Evolutionary conservation across 2,329 filamentous ascomycete genomes (phyloP).

Genomic region (Berkeleyomyces rouxiae): DNA sequence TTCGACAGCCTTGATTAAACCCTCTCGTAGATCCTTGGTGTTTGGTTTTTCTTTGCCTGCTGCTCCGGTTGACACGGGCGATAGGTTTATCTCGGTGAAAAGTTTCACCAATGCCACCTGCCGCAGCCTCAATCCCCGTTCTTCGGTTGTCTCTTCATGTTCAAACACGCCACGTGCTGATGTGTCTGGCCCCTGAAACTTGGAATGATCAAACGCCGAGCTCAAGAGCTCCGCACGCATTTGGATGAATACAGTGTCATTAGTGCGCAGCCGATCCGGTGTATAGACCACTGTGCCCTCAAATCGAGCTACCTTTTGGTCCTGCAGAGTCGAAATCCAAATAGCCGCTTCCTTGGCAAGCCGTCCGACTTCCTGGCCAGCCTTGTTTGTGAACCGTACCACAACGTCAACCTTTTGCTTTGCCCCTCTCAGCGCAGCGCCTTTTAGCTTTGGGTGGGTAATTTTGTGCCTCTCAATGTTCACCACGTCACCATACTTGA

Average conservation of each 20-base stretch:
- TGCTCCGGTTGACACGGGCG: slow-evolving; percentile 58
- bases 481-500: slow-evolving; percentile 70
- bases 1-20: slow-evolving; percentile 73
- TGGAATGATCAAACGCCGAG: slow-evolving; percentile 36
- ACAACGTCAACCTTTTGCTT: slow-evolving; percentile 66
- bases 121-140: slow-evolving; percentile 64
- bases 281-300: slow-evolving; percentile 80
- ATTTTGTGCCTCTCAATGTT: slow-evolving; percentile 70
- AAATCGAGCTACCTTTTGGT: slow-evolving; percentile 77
- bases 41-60: slow-evolving; percentile 25
- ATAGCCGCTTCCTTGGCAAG: slow-evolving; percentile 72
- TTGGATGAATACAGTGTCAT: slow-evolving; percentile 89
- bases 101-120: slow-evolving; percentile 80
- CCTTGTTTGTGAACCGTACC: slow-evolving; percentile 72
- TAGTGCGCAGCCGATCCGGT: slow-evolving; percentile 68
- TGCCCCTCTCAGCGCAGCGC: slow-evolving; percentile 29
- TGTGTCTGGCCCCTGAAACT: slow-evolving; percentile 4
- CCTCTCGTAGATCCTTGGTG: slow-evolving; percentile 63
- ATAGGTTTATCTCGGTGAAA: slow-evolving; percentile 74
- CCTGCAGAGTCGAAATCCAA: slow-evolving; percentile 85
- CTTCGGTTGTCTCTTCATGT: slow-evolving; percentile 69
- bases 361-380: slow-evolving; percentile 69
- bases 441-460: slow-evolving; percentile 16
- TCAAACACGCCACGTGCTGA: slow-evolving; percentile 51
- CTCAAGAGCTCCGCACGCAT: slow-evolving; percentile 60